A percentile compares a stretch with the other conserved stretches of the same genome.
Evolutionary conservation across 1,139 yeast species (phyloP).

Genomic region (Yamadazyma buinensis): DNA sequence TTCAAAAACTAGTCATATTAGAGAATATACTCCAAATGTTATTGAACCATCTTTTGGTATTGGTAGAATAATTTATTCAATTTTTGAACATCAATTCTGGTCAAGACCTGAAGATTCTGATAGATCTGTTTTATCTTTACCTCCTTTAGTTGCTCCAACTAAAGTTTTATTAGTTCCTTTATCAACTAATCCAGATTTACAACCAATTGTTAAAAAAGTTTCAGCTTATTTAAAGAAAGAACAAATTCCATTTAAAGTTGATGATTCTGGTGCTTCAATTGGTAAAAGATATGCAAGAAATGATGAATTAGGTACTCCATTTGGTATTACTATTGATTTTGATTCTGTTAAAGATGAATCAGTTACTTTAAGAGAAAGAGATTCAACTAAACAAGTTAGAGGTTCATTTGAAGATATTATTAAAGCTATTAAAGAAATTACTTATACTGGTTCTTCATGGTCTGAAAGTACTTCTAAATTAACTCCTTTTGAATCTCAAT

Average conservation of each 20-base stretch:
- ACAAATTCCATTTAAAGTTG: conserved; percentile 92
- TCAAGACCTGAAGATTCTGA: conserved; percentile 88
- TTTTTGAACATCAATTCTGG: conserved; percentile 96
- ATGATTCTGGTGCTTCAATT: conserved; percentile 95
- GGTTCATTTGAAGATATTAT: conserved; percentile 79
- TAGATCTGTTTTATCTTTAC: conserved; percentile 89
- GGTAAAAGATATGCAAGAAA: conserved; percentile 99
- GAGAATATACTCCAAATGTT: conserved; percentile 96
- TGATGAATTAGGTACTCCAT: conserved; percentile 99
- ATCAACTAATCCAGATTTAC: conserved; percentile 77
- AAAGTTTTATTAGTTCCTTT: conserved; percentile 95
- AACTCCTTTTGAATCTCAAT: conserved; percentile 58
- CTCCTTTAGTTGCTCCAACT: conserved; percentile 96
- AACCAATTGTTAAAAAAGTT: conserved; percentile 69
- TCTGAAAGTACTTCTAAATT: conserved; percentile 73
- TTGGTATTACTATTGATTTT: conserved; percentile 96
- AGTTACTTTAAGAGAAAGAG: conserved; percentile 97
- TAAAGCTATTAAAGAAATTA: conserved; percentile 71
- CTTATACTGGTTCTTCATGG: conserved; percentile 77
- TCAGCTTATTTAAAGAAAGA: conserved; percentile 68
- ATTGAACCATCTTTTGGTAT: conserved; percentile 99
- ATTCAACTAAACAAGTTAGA: conserved; percentile 94
- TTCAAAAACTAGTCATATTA: conserved; percentile 80
- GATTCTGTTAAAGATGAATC: conserved; percentile 88
- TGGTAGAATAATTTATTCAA: conserved; percentile 91